Evolutionary conservation across 2,329 filamentous ascomycete species (phyloP), one percentile per base, ranked within the genome.

Genomic region (Diaporthe caulivora): DNA sequence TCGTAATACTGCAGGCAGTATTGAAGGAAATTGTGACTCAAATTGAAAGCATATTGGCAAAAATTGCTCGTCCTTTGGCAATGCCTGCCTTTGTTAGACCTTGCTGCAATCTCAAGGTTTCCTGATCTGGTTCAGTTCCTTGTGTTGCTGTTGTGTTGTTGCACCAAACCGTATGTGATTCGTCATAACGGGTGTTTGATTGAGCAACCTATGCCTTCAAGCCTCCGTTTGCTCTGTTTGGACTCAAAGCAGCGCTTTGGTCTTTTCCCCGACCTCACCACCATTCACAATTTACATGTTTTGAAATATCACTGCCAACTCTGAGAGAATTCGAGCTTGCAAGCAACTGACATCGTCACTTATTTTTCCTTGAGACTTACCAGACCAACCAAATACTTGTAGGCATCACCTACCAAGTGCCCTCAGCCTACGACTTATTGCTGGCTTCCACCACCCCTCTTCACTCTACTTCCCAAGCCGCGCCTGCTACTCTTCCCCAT

Each of bases 201-300:
- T 34, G 10, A 21, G 9, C 8, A 55, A 37, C 9, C 24, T 21
- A 55, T 34, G 29, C 3, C 34, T 18, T 37, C 17, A 31, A 1
- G 8, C 18, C 7, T 55, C 7, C 3, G 53, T 55, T 34, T 34
- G 53, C 53, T 37, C 7, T n/a, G 10, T 2, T 34, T 37, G 7
- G 18, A 55, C 29, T 55, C 4, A n/a, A 34, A 4, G 29, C 29
- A 34, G 17, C 53, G n/a, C 10, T 34, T n/a, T 1, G 11, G 15
- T 1, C 34, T 55, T 11, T n/a, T 1, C 1, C 7, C 3, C 53
- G 13, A 55, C 1, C 4, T 0, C 8, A n/a, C 18, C 29, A 1
- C 10, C 29, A 34, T 53, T 11, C 24, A 6, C 9, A 7, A n/a
- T n/a, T n/a, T n/a, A n/a, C 24, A 42, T 51, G 2, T n/a, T 10